Conservation (phyloP, 1,139 yeast species). For the Lodderomyces margitis region DNA sequence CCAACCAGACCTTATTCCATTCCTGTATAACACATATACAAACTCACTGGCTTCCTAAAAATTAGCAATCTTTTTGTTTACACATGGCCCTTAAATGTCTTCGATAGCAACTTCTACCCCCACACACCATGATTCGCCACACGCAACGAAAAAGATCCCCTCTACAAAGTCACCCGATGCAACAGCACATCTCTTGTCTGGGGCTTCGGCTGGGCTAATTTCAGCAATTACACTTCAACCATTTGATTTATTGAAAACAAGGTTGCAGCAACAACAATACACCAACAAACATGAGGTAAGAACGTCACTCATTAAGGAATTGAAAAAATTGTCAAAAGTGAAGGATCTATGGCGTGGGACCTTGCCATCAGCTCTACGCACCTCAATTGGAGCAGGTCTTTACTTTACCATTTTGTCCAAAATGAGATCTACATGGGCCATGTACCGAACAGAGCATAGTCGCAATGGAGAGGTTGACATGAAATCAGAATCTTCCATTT, state of each 20-base stretch:
- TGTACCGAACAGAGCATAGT: slow-evolving; percentile 18
- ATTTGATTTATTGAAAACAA: slow-evolving; percentile 81
- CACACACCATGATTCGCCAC: not conserved
- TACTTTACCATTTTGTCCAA: slow-evolving; percentile 72
- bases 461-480: slow-evolving; percentile 11
- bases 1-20: no score
- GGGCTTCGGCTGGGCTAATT: slow-evolving; percentile 82
- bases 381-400: slow-evolving; percentile 87
- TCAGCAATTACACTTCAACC: slow-evolving; percentile 87
- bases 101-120: slow-evolving; percentile 3
- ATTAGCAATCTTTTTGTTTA: not conserved
- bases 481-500: slow-evolving; percentile 25
- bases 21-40: no score
- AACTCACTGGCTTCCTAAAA: no score
- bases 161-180: slow-evolving; percentile 16
- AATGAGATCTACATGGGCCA: slow-evolving; percentile 54
- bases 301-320: slow-evolving; percentile 37
- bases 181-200: slow-evolving; percentile 65
- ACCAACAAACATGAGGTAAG: slow-evolving; percentile 37
- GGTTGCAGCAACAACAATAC: slow-evolving; percentile 73
- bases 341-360: slow-evolving; percentile 89
- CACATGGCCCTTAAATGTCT: slow-evolving; percentile 6
- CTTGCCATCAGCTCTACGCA: slow-evolving; percentile 82
- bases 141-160: not conserved
- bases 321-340: slow-evolving; percentile 46